A percentile compares a stretch with the other conserved stretches of the same genome.
Evolutionary conservation across 495 filamentous ascomycete genomes (phyloP).

Genomic region (Podospora fimiseda): DNA sequence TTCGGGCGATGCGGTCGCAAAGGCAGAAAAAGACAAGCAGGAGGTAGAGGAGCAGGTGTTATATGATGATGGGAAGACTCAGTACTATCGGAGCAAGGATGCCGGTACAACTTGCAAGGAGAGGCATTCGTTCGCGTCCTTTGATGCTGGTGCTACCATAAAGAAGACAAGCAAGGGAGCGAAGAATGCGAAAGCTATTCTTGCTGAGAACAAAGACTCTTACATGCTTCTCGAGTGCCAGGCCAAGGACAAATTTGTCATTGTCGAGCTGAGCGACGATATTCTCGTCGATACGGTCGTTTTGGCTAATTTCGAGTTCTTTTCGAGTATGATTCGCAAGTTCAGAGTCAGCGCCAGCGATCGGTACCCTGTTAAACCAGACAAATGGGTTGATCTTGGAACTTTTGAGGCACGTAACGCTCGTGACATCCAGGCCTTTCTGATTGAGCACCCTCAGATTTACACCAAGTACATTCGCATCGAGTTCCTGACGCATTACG

Average conservation of each 20-base stretch:
- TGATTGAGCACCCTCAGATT: slow-evolving; percentile 86
- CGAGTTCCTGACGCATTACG: slow-evolving; percentile 90
- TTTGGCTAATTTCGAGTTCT: slow-evolving; percentile 96
- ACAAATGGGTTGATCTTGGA: slow-evolving; percentile 86
- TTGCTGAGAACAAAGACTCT: slow-evolving; percentile 95
- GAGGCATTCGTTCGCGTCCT: slow-evolving; percentile 93
- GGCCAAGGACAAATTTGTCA: slow-evolving; percentile 79
- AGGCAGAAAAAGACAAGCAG: slow-evolving; percentile 32
- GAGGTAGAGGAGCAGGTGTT: slow-evolving; percentile 35
- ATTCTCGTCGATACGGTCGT: slow-evolving; percentile 95
- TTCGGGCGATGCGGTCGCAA: slow-evolving; percentile 24
- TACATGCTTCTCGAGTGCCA: slow-evolving; percentile 96
- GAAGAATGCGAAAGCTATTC: slow-evolving; percentile 76
- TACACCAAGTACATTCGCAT: slow-evolving; percentile 90
- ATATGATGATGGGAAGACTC: slow-evolving; percentile 41
- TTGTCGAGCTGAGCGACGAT: slow-evolving; percentile 81
- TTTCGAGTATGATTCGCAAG: slow-evolving; percentile 88
- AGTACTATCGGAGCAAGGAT: slow-evolving; percentile 70
- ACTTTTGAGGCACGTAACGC: slow-evolving; percentile 86
- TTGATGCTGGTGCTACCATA: slow-evolving; percentile 91
- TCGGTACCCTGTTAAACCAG: slow-evolving; percentile 83
- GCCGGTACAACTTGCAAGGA: slow-evolving; percentile 88
- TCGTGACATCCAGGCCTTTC: slow-evolving; percentile 87
- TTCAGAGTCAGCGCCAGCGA: slow-evolving; percentile 89
- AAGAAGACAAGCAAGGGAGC: slow-evolving; percentile 81